Percentiles rank a stretch among this genome's conserved stretches.
phyloP scores from a whole-genome alignment of 1,139 yeast genomes.

The Eremothecium coryli region DNA sequence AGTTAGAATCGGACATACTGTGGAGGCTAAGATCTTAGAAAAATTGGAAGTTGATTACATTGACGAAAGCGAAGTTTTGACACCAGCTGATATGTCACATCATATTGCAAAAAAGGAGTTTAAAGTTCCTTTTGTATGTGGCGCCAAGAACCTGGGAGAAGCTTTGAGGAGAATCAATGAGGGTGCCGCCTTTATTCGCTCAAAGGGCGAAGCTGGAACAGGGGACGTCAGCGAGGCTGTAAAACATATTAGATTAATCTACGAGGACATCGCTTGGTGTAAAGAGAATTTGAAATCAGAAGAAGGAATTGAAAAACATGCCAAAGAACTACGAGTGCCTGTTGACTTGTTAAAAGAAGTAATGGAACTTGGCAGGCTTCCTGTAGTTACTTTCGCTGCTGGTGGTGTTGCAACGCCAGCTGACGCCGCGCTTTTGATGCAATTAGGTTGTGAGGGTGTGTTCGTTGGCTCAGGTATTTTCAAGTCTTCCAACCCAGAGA shows the following conservation, averaged over 20 bases:
- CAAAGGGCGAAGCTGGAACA: conserved; percentile 87
- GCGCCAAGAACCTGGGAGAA: conserved; percentile 77
- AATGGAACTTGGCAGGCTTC: conserved; percentile 54
- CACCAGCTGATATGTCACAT: conserved; percentile 65
- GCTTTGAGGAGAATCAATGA: conserved; percentile 73
- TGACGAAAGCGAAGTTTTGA: conserved; percentile 77
- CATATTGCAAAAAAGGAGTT: conserved; percentile 58
- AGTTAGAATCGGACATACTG: conserved; percentile 76
- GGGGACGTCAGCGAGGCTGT: conserved; percentile 88
- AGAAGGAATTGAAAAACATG: conserved; percentile 41
- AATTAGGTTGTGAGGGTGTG: conserved; percentile 85
- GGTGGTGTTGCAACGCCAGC: conserved; percentile 90
- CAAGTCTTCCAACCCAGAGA: conserved; percentile 35
- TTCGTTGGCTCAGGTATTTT: conserved; percentile 89
- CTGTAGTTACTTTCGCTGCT: conserved; percentile 84
- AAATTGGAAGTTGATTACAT: conserved; percentile 70
- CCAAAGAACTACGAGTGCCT: conserved; percentile 56
- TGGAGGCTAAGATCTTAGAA: conserved; percentile 74
- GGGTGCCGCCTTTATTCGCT: conserved; percentile 84
- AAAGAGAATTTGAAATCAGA: conserved; percentile 38
- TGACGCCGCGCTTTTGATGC: conserved; percentile 85
- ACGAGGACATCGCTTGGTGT: conserved; percentile 38
- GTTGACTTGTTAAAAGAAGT: conserved; percentile 43
- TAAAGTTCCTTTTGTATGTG: conserved; percentile 78
- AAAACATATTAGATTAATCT: conserved; percentile 57